Percentiles rank a stretch among this genome's conserved stretches.
Conservation (phyloP, 2,329 filamentous ascomycete species). For the Aureobasidium mangrovei region DNA sequence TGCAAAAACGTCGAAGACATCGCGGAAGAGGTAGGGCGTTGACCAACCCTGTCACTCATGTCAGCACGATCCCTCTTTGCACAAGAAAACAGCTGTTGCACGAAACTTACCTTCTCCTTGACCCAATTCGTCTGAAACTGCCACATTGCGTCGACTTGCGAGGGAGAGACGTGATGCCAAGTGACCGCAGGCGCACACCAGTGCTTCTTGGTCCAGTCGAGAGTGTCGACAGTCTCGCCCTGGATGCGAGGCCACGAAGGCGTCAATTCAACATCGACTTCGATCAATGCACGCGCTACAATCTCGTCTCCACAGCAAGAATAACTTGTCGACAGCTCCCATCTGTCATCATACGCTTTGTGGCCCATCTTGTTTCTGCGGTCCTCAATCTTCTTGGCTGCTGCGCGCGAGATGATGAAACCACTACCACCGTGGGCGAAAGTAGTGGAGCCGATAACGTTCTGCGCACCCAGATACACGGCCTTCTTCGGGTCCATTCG, state of each 20-base stretch:
- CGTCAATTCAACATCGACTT: slow-evolving; percentile 37
- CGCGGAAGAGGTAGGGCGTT: slow-evolving; percentile 26
- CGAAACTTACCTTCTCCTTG: slow-evolving; percentile 4
- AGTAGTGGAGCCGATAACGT: slow-evolving; percentile 24
- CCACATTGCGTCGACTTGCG: slow-evolving; percentile 25
- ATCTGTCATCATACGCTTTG: slow-evolving; percentile 25
- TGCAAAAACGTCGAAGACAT: slow-evolving; percentile 28
- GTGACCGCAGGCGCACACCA: slow-evolving; percentile 37
- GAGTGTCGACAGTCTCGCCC: slow-evolving; percentile 31
- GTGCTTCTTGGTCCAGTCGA: slow-evolving; percentile 31
- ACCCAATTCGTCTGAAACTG: slow-evolving; percentile 21
- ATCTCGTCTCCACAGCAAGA: slow-evolving; percentile 49
- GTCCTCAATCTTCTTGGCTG: slow-evolving; percentile 17
- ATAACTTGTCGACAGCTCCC: slow-evolving; percentile 33
- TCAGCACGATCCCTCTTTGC: background rate
- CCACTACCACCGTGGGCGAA: slow-evolving; percentile 43
- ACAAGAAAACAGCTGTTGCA: background rate
- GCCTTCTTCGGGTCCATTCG: slow-evolving; percentile 38
- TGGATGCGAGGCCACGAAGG: slow-evolving; percentile 36
- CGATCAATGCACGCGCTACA: slow-evolving; percentile 39
- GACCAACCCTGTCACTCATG: slow-evolving; percentile 22
- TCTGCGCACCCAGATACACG: slow-evolving; percentile 42
- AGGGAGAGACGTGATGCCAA: slow-evolving; percentile 25
- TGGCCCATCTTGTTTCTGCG: slow-evolving; percentile 5
- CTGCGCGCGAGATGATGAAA: slow-evolving; percentile 37